Evolutionary conservation across 805 yeast genomes (phyloP).

Genomic region (Pichia thaimueangensis): DNA sequence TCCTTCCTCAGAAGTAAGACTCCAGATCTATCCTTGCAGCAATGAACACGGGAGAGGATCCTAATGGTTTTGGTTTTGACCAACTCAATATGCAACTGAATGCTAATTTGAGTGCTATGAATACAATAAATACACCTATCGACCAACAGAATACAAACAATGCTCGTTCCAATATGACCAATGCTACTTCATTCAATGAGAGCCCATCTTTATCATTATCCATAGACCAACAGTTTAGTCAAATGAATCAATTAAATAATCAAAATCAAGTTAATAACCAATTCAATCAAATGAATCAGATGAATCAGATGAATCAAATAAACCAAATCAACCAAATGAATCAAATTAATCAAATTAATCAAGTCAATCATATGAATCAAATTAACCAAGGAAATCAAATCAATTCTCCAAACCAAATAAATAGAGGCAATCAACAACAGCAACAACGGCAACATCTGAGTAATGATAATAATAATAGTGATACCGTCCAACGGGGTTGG

Average conservation of each 20-base stretch:
- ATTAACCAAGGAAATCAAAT: neutral
- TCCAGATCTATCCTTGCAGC: no score
- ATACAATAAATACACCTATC: no score
- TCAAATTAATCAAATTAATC: neutral
- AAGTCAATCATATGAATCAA: neutral
- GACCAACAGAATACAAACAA: no score
- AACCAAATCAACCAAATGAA: neutral
- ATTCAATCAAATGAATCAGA: constrained; percentile 1
- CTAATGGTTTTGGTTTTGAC: no score
- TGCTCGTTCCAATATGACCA: no score
- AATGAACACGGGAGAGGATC: no score
- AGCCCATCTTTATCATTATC: no score
- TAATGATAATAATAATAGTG: neutral
- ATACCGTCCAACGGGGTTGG: constrained; percentile 7
- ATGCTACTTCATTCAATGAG: no score
- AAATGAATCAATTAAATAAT: neutral
- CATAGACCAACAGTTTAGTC: no score
- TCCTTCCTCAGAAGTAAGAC: no score
- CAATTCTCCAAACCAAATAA: neutral
- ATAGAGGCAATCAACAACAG: neutral
- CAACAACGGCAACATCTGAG: constrained; percentile 15
- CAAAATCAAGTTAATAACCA: neutral
- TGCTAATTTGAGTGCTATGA: no score
- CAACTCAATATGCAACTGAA: no score
- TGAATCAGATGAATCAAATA: neutral